Evolutionary conservation across 2,329 filamentous ascomycete species (phyloP).

Genomic region (Exophiala aquamarina): DNA sequence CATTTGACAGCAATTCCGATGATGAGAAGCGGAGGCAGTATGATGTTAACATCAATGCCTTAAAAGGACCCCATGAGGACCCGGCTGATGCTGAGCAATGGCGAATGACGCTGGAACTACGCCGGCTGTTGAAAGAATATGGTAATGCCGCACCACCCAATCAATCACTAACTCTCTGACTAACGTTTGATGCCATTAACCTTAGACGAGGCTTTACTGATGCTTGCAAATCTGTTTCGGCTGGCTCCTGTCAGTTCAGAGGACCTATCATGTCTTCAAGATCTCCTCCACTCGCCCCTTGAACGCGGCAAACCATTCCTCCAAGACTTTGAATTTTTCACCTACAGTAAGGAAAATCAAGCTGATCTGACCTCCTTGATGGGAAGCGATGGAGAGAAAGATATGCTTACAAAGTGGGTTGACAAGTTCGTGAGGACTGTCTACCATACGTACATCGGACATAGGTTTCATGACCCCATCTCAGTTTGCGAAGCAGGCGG

Average conservation of each 20-base stretch:
- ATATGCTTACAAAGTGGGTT: slow-evolving; percentile 8
- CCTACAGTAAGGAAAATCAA: slow-evolving; percentile 10
- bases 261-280: slow-evolving; percentile 4
- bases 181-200: not conserved
- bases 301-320: slow-evolving; percentile 1
- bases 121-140: slow-evolving; percentile 10
- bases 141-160: too few relatives aligned
- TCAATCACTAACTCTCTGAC: too few relatives aligned
- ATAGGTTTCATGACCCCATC: slow-evolving; percentile 11
- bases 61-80: slow-evolving; percentile 7
- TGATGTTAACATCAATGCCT: slow-evolving; percentile 5
- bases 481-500: slow-evolving; percentile 8
- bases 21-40: slow-evolving; percentile 2
- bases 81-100: slow-evolving; percentile 5
- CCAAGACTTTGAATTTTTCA: not conserved
- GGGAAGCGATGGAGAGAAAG: slow-evolving; percentile 4
- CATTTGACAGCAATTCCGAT: slow-evolving; percentile 3
- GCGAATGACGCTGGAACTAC: slow-evolving; percentile 4
- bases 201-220: slow-evolving; percentile 8
- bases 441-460: slow-evolving; percentile 11
- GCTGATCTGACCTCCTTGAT: slow-evolving; percentile 14
- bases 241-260: slow-evolving; percentile 10
- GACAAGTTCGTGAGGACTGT: slow-evolving; percentile 7
- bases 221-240: slow-evolving; percentile 7
- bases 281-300: slow-evolving; percentile 3